Evolutionary conservation across 1,284 basidiomycete species (phyloP).

Genomic region (Earliella scabrosa): DNA sequence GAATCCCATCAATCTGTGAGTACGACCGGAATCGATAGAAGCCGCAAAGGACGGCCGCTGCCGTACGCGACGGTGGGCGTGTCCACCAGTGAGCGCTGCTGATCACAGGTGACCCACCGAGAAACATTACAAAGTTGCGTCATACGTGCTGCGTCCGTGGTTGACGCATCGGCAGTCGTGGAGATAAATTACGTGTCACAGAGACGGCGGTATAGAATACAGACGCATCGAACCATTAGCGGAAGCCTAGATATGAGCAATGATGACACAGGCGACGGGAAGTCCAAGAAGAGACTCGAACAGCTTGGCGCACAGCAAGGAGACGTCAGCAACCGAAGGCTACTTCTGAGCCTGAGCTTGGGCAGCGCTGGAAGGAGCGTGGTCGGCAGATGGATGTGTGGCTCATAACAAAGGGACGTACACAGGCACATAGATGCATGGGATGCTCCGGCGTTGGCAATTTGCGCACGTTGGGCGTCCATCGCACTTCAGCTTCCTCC

Average conservation of each 20-base stretch:
- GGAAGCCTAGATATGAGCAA: constrained; percentile 3
- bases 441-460: constrained; percentile 35
- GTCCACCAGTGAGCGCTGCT: constrained; percentile 4
- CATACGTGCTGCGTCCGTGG: constrained; percentile 6
- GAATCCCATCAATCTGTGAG: constrained; percentile 4
- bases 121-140: constrained; percentile 7
- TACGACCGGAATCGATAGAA: constrained; percentile 16
- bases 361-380: neutral
- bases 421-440: constrained; percentile 37
- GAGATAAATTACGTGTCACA: constrained; percentile 20
- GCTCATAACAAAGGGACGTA: constrained; percentile 17
- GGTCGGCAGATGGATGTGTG: neutral
- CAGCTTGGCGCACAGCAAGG: constrained; percentile 11
- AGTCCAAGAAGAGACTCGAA: constrained; percentile 4
- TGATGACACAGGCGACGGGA: neutral
- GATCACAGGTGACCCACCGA: constrained; percentile 20
- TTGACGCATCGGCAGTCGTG: neutral
- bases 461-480: constrained; percentile 36
- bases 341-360: constrained; percentile 14
- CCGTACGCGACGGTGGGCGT: neutral
- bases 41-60: neutral
- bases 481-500: constrained; percentile 38
- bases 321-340: neutral
- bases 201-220: constrained; percentile 16
- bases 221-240: constrained; percentile 15